A percentile compares a stretch with the other conserved stretches of the same genome.
phyloP scores from a whole-genome alignment of 768 basidiomycete species.

The Termitomyces titanicus region DNA sequence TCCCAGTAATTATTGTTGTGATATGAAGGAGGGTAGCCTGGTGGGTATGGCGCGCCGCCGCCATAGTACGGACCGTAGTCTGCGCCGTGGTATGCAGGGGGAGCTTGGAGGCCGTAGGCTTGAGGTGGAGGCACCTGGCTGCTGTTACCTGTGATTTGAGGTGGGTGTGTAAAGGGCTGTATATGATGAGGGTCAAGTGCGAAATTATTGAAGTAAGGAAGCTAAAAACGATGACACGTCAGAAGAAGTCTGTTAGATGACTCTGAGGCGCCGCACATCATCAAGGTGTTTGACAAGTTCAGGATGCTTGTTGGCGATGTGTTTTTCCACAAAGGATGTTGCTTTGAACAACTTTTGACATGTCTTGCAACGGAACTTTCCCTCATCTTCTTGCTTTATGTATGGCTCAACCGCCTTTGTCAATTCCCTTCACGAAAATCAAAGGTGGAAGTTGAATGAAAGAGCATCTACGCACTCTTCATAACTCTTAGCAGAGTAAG shows the following conservation, averaged over 20 bases:
- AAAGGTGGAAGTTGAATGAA: slow-evolving; percentile 6
- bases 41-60: slow-evolving; percentile 26
- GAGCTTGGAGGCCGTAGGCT: slow-evolving; percentile 76
- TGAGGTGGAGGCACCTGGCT: slow-evolving; percentile 76
- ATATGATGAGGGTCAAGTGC: slow-evolving; percentile 94
- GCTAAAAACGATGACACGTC: slow-evolving; percentile 35
- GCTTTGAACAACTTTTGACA: slow-evolving; percentile 99
- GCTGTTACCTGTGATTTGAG: slow-evolving; percentile 58
- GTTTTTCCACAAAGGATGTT: slow-evolving; percentile 95
- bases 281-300: slow-evolving; percentile 82
- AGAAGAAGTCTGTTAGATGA: slow-evolving; percentile 2
- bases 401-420: slow-evolving; percentile 72
- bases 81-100: slow-evolving; percentile 39
- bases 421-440: slow-evolving; percentile 59
- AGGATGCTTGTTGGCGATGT: slow-evolving; percentile 91
- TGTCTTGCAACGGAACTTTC: slow-evolving; percentile 93
- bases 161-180: slow-evolving; percentile 80
- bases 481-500: slow-evolving; percentile 85
- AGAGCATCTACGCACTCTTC: slow-evolving; percentile 61
- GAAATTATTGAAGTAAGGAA: slow-evolving; percentile 93
- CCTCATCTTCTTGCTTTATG: slow-evolving; percentile 95
- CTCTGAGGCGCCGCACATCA: slow-evolving; percentile 52
- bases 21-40: slow-evolving; percentile 43
- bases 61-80: slow-evolving; percentile 34
- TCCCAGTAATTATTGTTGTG: slow-evolving; percentile 38